Evolutionary conservation across 176 grass and related monocot genomes (phyloP).

Genomic region (Lolium multiflorum): DNA sequence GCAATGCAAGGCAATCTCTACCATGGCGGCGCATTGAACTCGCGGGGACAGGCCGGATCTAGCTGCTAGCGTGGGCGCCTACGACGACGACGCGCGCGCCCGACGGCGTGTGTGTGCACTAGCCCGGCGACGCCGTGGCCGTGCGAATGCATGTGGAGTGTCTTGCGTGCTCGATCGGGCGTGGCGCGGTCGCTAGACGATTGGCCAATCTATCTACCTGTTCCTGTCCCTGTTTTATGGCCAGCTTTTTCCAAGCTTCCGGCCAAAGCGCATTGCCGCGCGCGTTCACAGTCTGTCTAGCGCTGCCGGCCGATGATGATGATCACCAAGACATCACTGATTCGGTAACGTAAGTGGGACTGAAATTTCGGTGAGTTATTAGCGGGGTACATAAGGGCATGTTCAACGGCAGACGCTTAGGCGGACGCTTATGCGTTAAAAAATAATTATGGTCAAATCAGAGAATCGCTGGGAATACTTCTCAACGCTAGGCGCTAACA

Average conservation of each 20-base stretch:
- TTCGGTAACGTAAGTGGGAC: not conserved
- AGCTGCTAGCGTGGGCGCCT: not conserved
- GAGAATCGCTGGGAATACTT: no score
- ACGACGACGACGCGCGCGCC: not conserved
- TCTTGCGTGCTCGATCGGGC: not conserved
- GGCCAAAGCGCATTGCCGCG: not conserved
- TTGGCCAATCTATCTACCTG: not conserved
- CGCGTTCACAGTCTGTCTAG: slow-evolving; percentile 45
- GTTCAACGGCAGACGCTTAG: no score
- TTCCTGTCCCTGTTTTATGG: no score
- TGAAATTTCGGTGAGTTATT: slow-evolving; percentile 22
- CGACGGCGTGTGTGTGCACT: not conserved
- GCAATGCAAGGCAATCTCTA: not conserved
- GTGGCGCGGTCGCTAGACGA: not conserved
- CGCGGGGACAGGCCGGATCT: not conserved
- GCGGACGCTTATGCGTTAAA: no score
- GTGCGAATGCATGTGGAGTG: not conserved
- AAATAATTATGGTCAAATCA: no score
- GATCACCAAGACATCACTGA: not conserved
- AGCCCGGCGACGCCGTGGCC: not conserved
- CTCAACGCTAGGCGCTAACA: no score
- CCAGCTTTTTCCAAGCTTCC: slow-evolving; percentile 6
- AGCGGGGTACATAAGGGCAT: not conserved
- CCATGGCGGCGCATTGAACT: slow-evolving; percentile 57
- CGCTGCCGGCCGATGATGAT: slow-evolving; percentile 13